Evolutionary conservation across 495 filamentous ascomycete genomes (phyloP), one percentile per base, ranked within the genome.

Genomic region (Cenococcum geophilum): DNA sequence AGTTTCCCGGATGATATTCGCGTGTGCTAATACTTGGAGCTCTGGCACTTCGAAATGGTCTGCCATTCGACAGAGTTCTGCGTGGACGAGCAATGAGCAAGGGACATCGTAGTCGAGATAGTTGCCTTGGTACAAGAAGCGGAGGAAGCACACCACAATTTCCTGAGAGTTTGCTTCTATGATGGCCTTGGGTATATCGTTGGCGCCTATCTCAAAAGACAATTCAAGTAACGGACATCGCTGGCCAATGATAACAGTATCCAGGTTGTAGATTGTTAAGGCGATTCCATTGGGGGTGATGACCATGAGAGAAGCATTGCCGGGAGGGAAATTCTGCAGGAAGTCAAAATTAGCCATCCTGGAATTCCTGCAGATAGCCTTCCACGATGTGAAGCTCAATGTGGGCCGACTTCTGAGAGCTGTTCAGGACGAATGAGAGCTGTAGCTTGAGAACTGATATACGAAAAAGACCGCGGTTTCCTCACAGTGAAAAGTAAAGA

Each of bases 11-110:
- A 67, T 48, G 25, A 75, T 69, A 48, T 69, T 69, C 22, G 64
- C 57, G 22, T 69, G 61, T 18, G 68, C 69, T 23, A 55, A 20
- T 0, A 50, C 58, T 35, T 67, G 63, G 9, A 75, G 66, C 34
- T 71, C 60, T 5, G 60, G 61, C 0, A 72, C 34, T 23, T 67
- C 67, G 59, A 60, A 75, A 11, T 69, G 60, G 47, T 61, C 62
- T 11, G 55, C 73, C 12, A 75, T 60, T 22, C 61, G 69, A 50
- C 59, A 72, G n/a, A 73, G 57, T 58, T 71, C 62, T 11, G 58
- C 65, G 48, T 75, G 71, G 4, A 65, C 21, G 9, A 74, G 61
- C 18, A 75, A 25, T 4, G 71, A 69, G 42, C 48, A 65, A 11
- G 43, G 59, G 9, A 58, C 50, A 23, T 58, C 45, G 36, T 52